A percentile compares a stretch with the other conserved stretches of the same genome.
Conservation (phyloP, 148 eudicot species). For the Nyssa sinensis region DNA sequence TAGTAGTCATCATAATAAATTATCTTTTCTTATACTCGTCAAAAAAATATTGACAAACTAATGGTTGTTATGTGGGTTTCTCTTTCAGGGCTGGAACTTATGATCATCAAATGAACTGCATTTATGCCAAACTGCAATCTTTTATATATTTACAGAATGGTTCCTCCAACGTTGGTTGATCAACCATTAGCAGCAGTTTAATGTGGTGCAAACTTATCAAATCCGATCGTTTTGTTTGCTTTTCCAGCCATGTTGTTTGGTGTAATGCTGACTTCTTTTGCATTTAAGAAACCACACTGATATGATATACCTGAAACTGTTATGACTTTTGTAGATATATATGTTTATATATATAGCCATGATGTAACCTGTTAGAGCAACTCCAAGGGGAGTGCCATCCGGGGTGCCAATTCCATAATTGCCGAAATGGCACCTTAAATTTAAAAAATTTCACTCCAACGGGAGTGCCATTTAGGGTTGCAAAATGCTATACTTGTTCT, state of each 20-base stretch:
- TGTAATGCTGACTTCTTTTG: not conserved
- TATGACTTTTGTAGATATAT: not conserved
- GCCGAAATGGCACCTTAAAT: too few species aligned
- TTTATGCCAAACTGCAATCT: not conserved
- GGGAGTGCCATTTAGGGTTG: too few species aligned
- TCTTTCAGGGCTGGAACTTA: conserved; percentile 2
- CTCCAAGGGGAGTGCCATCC: too few species aligned
- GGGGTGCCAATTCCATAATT: too few species aligned
- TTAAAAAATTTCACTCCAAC: too few species aligned
- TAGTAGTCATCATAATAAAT: too few species aligned
- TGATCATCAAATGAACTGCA: not conserved
- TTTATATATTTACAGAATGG: not conserved
- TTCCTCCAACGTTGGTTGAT: not conserved
- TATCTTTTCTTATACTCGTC: not conserved
- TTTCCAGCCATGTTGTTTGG: not conserved
- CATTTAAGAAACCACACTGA: not conserved
- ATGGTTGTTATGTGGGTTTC: not conserved
- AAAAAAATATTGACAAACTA: not conserved
- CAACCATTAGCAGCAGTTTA: not conserved
- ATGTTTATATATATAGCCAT: not conserved
- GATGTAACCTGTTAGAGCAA: too few species aligned
- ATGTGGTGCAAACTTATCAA: not conserved
- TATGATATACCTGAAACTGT: not conserved
- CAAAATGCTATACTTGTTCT: too few species aligned
- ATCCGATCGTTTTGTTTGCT: not conserved